These are phyloP conservation scores for Zelonia costaricensis DNA, from an alignment of 208 protist genomes.

Conservation along the genomic window DNA sequence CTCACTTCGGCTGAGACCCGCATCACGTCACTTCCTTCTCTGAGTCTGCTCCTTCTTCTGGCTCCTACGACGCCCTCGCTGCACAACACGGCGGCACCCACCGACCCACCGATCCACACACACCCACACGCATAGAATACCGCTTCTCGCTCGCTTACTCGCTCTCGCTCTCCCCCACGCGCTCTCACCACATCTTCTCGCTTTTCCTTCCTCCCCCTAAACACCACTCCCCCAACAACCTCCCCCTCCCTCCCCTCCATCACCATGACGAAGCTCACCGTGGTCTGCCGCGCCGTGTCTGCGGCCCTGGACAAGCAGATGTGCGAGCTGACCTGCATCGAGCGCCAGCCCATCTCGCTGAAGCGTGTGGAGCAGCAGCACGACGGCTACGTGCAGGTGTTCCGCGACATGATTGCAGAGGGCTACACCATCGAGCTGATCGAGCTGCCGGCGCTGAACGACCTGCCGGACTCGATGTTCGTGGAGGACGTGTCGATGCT, in stretches of 20 bases:
- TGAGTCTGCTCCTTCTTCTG: too few relatives aligned
- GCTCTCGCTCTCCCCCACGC: neutral
- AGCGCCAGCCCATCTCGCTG: conserved; percentile 44
- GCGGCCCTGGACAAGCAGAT: conserved; percentile 31
- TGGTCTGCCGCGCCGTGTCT: conserved; percentile 43
- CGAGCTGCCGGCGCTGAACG: conserved; percentile 38
- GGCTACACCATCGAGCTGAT: conserved; percentile 51
- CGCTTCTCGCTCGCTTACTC: neutral
- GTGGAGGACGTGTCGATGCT: conserved; percentile 56
- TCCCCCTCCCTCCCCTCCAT: neutral
- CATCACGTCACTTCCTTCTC: too few relatives aligned
- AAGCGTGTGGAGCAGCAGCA: conserved; percentile 33
- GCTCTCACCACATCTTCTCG: neutral
- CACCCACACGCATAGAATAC: neutral
- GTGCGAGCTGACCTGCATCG: conserved; percentile 57
- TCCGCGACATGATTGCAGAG: conserved; percentile 37
- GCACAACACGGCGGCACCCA: neutral
- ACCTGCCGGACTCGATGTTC: conserved; percentile 58
- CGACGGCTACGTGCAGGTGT: conserved; percentile 45
- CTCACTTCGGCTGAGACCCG: too few relatives aligned
- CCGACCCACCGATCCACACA: neutral
- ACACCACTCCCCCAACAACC: neutral
- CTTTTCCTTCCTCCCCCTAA: neutral
- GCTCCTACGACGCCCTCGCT: too few relatives aligned
- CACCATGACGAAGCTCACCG: conserved; percentile 46